These are phyloP conservation scores for Maudiozyma bulderi DNA, from an alignment of 805 yeast species.

Conservation along the genomic window DNA sequence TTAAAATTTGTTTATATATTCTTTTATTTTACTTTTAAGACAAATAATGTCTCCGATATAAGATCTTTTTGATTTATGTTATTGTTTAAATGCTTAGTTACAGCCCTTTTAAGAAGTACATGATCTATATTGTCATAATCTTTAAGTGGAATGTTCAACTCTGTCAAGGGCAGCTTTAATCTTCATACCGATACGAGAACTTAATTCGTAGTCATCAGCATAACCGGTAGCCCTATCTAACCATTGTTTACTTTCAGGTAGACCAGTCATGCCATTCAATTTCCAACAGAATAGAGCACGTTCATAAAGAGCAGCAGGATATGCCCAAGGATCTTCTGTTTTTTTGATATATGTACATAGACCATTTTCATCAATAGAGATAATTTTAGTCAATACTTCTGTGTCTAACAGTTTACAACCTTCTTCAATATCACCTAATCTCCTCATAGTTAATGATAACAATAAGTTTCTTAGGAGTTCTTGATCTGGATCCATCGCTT, in stretches of 20 bases:
- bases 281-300: conserved; percentile 77
- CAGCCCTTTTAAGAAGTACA: too few species aligned
- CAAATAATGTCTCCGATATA: too few species aligned
- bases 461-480: conserved; percentile 55
- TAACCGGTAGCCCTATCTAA: conserved; percentile 59
- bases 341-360: conserved; percentile 39
- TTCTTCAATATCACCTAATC: conserved; percentile 49
- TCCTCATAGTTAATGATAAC: conserved; percentile 54
- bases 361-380: conserved; percentile 32
- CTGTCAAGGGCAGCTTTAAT: conserved; percentile 77
- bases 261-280: conserved; percentile 39
- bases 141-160: conserved; percentile 38
- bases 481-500: conserved; percentile 51
- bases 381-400: conserved; percentile 35
- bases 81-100: too few species aligned
- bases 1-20: too few species aligned
- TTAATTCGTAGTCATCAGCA: conserved; percentile 84
- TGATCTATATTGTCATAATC: too few species aligned
- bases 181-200: conserved; percentile 81
- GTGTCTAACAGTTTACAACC: conserved; percentile 51
- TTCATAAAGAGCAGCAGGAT: conserved; percentile 81
- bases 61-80: too few species aligned
- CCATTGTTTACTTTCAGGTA: conserved; percentile 51
- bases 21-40: too few species aligned
- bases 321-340: conserved; percentile 71